These are phyloP conservation scores for Elasticomyces elasticus DNA, from an alignment of 495 filamentous ascomycete species.

Conservation along the genomic window DNA sequence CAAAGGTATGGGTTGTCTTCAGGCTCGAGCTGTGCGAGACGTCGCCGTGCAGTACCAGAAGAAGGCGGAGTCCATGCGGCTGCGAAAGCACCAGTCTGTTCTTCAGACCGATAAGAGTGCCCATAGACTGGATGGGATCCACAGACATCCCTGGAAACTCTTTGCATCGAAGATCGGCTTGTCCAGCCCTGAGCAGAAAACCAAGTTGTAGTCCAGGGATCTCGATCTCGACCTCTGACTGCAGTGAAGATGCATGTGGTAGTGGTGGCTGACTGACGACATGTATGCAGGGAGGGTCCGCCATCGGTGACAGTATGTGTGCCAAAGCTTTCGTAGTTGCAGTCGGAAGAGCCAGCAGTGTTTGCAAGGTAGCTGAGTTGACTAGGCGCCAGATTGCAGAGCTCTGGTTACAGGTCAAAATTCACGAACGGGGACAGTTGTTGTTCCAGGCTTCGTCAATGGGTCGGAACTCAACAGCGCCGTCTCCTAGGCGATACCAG, in stretches of 20 bases:
- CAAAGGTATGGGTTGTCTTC: background rate
- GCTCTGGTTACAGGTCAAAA: background rate
- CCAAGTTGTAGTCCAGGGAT: conserved; percentile 42
- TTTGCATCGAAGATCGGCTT: conserved; percentile 35
- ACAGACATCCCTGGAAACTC: conserved; percentile 48
- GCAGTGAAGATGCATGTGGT: background rate
- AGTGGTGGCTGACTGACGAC: conserved; percentile 23
- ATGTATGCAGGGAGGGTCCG: conserved; percentile 32
- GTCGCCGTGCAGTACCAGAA: conserved; percentile 1
- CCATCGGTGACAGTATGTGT: conserved; percentile 29
- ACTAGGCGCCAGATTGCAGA: background rate
- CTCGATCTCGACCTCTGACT: conserved; percentile 30
- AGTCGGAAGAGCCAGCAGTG: conserved; percentile 33
- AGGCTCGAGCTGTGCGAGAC: conserved; percentile 17
- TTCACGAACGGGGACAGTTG: background rate
- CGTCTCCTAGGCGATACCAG: conserved; percentile 45
- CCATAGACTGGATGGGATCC: conserved; percentile 42
- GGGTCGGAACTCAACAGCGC: conserved; percentile 43
- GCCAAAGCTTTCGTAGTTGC: conserved; percentile 27
- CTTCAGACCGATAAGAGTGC: conserved; percentile 43
- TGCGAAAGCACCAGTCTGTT: conserved; percentile 44
- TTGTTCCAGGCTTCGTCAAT: conserved; percentile 34
- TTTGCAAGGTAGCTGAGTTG: background rate
- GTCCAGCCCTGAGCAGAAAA: conserved; percentile 34
- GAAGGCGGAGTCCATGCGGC: background rate